Evolutionary conservation across 2,329 filamentous ascomycete genomes (phyloP).

Genomic region (Trichoderma sp.): DNA sequence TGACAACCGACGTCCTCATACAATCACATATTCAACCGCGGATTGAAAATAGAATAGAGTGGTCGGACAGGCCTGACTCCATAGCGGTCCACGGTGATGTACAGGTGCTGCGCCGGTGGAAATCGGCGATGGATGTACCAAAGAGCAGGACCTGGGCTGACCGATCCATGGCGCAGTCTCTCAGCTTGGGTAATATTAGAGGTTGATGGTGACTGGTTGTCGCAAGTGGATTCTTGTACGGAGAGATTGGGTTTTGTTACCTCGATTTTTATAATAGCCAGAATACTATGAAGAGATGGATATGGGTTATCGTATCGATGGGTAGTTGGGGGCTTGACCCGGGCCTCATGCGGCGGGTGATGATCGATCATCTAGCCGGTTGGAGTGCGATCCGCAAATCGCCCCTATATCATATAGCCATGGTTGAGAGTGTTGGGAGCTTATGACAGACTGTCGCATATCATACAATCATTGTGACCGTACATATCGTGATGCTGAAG

Average conservation of each 20-base stretch:
- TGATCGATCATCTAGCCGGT: neutral
- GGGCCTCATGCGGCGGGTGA: neutral
- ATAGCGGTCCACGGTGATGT: neutral
- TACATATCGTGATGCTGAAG: neutral
- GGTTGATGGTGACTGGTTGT: neutral
- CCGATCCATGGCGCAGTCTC: constrained; percentile 12
- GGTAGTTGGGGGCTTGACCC: neutral
- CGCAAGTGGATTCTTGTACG: neutral
- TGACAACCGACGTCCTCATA: constrained; percentile 32
- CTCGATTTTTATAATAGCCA: constrained; percentile 1
- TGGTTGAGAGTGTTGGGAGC: neutral
- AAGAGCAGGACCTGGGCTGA: neutral
- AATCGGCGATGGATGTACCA: constrained; percentile 20
- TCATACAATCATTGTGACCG: neutral
- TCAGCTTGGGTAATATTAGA: constrained; percentile 22
- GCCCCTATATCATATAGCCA: constrained; percentile 7
- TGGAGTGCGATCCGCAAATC: neutral
- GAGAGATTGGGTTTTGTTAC: neutral
- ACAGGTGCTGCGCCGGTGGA: constrained; percentile 17
- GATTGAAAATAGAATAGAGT: neutral
- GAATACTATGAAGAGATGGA: constrained; percentile 26
- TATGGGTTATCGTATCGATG: neutral
- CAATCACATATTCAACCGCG: constrained; percentile 34
- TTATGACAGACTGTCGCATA: neutral
- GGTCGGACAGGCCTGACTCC: neutral